A percentile compares a stretch with the other conserved stretches of the same genome.
phyloP scores from a whole-genome alignment of 1,284 basidiomycete species.

The Meira miltonrushii region DNA sequence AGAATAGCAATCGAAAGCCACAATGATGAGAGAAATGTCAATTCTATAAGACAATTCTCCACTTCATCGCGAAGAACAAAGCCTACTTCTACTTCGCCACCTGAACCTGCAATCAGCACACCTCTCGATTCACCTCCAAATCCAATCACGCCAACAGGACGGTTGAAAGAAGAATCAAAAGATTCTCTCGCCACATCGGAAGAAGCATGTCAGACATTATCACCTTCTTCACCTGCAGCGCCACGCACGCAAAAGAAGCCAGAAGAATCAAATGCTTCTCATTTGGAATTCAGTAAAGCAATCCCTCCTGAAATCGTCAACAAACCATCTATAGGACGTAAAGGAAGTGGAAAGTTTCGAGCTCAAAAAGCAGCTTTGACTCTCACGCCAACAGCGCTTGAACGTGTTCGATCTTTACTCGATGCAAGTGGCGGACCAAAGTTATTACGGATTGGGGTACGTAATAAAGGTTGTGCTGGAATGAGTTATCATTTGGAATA shows the following conservation, averaged over 20 bases:
- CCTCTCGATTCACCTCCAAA: slow-evolving; percentile 5
- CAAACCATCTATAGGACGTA: slow-evolving; percentile 24
- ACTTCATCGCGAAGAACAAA: not conserved
- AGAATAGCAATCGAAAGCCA: too few relatives aligned
- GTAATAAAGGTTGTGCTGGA: slow-evolving; percentile 98
- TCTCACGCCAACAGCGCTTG: slow-evolving; percentile 66
- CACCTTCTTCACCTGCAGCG: slow-evolving; percentile 13
- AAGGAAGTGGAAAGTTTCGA: slow-evolving; percentile 20
- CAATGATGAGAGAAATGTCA: not conserved
- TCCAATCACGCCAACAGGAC: not conserved
- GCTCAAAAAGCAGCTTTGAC: slow-evolving; percentile 31
- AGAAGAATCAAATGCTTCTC: slow-evolving; percentile 14
- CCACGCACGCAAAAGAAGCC: slow-evolving; percentile 13
- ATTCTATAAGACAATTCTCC: not conserved
- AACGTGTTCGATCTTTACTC: slow-evolving; percentile 58
- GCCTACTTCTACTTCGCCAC: not conserved
- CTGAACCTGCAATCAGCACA: slow-evolving; percentile 4
- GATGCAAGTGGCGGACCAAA: slow-evolving; percentile 72
- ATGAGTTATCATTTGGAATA: slow-evolving; percentile 97
- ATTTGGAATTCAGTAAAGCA: slow-evolving; percentile 21
- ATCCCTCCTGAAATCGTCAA: slow-evolving; percentile 24
- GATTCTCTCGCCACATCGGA: slow-evolving; percentile 9
- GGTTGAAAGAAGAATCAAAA: not conserved
- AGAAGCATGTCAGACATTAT: slow-evolving; percentile 31
- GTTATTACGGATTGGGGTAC: slow-evolving; percentile 87